Base-by-base conservation (phyloP, 768 basidiomycete species). In the Lactifluus volemus region DNA sequence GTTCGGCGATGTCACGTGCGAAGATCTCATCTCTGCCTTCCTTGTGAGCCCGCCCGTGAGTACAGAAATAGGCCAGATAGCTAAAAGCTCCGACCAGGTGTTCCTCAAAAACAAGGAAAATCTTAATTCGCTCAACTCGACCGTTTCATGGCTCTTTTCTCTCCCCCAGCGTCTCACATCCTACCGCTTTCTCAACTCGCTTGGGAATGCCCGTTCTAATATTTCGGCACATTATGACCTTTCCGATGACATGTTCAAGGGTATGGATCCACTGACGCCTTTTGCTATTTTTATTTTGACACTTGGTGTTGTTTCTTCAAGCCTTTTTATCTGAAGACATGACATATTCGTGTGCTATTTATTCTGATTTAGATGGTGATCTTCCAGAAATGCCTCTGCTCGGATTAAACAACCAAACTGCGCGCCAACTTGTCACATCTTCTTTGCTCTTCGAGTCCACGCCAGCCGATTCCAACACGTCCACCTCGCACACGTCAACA, bases 191-290 rank as follows among this genome's bases (percentile, higher is more conserved):
- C 36, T 57, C 41, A 61, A 47, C 44, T 61, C 62, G 38, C 44
- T 61, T 15, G 58, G 66, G 51, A 67, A 67, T 36, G 47, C 66
- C 15, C 60, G 51, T 9, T 59, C 64, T n/a, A 61, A 64, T n/a
- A 63, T 67, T 32, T 75, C 76, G 2, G 74, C 75, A 57, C 62
- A 63, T 14, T 78, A 78, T 59, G 77, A 78, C 63, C 70, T 75
- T 32, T 74, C 73, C n/a, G 76, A 78, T 62, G 69, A 68, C 42
- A 75, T 76, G 74, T 77, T 77, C 58, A 67, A 62, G 49, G 68
- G 61, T 63, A 14, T 5, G 55, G n/a, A 3, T 11, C 17, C 11
- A 19, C 25, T 9, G 25, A 2, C 45, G 17, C 21, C 63, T 45
- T 44, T 49, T 8, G n/a, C 12, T 25, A n/a, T 9, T 34, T 34